Percentiles rank a stretch among this genome's conserved stretches.
Conservation (phyloP, 139 green algal genomes). For the Edaphochlamys debaryana region DNA sequence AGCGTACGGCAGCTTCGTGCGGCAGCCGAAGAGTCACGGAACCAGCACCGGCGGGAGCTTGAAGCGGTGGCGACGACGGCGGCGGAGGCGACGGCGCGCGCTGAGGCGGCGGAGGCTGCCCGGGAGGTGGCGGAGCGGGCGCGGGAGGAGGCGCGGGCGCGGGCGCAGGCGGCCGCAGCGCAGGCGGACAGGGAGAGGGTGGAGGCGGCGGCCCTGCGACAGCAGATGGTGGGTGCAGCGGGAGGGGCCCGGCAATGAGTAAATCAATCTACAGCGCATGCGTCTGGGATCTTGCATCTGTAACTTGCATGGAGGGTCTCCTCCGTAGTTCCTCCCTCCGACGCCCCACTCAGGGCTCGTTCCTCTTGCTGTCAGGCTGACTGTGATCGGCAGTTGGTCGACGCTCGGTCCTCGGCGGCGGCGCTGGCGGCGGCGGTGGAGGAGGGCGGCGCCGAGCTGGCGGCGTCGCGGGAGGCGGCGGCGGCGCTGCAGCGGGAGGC, state of each 20-base stretch:
- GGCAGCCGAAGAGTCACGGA: too few relatives aligned
- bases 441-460: constrained; percentile 32
- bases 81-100: background rate
- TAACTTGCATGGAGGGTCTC: too few relatives aligned
- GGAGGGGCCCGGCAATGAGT: too few relatives aligned
- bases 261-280: too few relatives aligned
- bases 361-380: background rate
- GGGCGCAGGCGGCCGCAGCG: background rate
- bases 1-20: too few relatives aligned
- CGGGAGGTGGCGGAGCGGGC: background rate
- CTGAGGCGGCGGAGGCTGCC: constrained; percentile 2
- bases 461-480: constrained; percentile 10
- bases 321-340: too few relatives aligned
- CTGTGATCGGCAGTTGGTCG: background rate
- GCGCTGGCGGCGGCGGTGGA: constrained; percentile 19
- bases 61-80: background rate
- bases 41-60: background rate
- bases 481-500: constrained; percentile 13
- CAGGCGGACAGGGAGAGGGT: background rate
- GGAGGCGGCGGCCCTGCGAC: background rate
- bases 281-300: too few relatives aligned
- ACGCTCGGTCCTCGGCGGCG: background rate
- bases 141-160: background rate
- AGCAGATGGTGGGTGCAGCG: constrained; percentile 3
- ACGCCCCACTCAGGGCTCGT: background rate